Percentiles rank a stretch among this genome's conserved stretches.
Evolutionary conservation across 2,329 filamentous ascomycete species (phyloP).

Genomic region (Colletotrichum camelliae): DNA sequence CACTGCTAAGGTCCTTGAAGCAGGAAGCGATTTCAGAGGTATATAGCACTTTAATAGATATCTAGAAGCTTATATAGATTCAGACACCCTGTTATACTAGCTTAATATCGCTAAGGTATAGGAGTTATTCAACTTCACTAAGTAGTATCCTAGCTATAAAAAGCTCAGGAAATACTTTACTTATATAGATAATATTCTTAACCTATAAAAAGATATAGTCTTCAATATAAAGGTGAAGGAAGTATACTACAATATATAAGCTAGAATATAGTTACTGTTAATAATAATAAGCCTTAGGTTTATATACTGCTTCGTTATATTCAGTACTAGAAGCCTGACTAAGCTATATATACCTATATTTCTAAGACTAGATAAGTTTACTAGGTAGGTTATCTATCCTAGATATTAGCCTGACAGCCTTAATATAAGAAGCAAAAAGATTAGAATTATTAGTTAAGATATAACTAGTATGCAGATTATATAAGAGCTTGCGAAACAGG

Average conservation of each 20-base stretch:
- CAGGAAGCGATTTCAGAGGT: constrained; percentile 23
- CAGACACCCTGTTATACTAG: constrained; percentile 36
- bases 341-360: constrained; percentile 43
- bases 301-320: constrained; percentile 46
- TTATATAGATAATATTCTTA: constrained; percentile 46
- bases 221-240: constrained; percentile 49
- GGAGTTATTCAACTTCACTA: constrained; percentile 47
- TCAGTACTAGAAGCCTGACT: constrained; percentile 50
- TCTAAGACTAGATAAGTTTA: constrained; percentile 35
- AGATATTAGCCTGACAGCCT: constrained; percentile 27
- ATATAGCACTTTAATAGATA: constrained; percentile 30
- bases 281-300: constrained; percentile 43
- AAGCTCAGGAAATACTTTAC: constrained; percentile 51
- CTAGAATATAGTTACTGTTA: constrained; percentile 47
- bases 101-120: constrained; percentile 41
- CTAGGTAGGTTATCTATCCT: constrained; percentile 31
- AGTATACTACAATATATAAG: constrained; percentile 40
- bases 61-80: constrained; percentile 46
- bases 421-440: not conserved
- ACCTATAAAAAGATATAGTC: constrained; percentile 46
- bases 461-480: not conserved
- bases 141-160: constrained; percentile 39
- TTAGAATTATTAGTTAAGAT: not conserved
- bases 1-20: constrained; percentile 40
- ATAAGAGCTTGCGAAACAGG: constrained; percentile 32